Percentiles rank a stretch among this genome's conserved stretches.
Conservation (phyloP, 495 filamentous ascomycete genomes). For the Penicillium chermesinum region DNA sequence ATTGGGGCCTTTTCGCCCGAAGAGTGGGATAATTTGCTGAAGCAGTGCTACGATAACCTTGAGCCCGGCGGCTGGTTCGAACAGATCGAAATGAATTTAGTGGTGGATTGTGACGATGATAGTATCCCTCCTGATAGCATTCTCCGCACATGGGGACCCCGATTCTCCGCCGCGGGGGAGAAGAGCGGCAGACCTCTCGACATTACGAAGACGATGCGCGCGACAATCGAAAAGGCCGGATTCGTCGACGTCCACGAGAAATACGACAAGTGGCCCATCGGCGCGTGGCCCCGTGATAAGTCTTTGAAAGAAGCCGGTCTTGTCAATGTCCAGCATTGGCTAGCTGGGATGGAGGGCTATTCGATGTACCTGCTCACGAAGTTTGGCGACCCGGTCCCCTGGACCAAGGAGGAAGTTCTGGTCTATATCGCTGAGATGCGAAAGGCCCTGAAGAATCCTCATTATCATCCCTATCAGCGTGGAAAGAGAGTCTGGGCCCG, state of each 20-base stretch:
- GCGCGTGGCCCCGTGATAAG: conserved; percentile 2
- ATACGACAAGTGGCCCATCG: conserved; percentile 1
- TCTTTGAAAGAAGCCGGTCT: background rate
- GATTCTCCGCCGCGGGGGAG: conserved; percentile 1
- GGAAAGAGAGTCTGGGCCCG: conserved; percentile 2
- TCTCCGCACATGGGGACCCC: conserved; percentile 7
- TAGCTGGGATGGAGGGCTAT: conserved; percentile 3
- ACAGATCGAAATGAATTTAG: conserved; percentile 41
- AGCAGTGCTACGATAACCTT: conserved; percentile 13
- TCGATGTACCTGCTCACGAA: conserved; percentile 2
- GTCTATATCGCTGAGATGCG: conserved; percentile 19
- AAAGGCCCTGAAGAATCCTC: conserved; percentile 19
- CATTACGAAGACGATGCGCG: background rate
- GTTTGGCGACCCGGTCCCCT: background rate
- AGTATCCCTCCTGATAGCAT: conserved; percentile 25
- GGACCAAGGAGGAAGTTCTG: conserved; percentile 13
- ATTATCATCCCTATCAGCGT: conserved; percentile 16
- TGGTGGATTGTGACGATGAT: conserved; percentile 37
- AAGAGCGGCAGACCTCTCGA: background rate
- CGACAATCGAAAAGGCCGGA: background rate
- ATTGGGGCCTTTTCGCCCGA: conserved; percentile 12
- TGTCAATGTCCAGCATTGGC: conserved; percentile 1
- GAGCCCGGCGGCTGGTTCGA: conserved; percentile 49
- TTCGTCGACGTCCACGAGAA: conserved; percentile 5
- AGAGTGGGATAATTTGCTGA: conserved; percentile 22